These are phyloP conservation scores for Cystobasidiaceae sp. DNA, from an alignment of 1,284 basidiomycete species.

Conservation along the genomic window DNA sequence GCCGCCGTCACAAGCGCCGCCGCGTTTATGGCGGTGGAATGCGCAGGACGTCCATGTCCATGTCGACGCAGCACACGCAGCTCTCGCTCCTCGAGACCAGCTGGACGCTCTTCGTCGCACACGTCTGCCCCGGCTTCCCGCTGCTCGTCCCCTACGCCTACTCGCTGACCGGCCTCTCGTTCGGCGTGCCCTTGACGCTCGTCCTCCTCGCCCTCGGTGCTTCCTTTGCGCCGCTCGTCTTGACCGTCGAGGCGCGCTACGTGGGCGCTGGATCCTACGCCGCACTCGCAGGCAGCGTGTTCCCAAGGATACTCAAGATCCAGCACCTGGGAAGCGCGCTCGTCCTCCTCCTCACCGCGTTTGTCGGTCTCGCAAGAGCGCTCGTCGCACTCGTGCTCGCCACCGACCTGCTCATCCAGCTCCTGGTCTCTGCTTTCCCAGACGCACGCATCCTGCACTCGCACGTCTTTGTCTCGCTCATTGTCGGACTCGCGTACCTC, in stretches of 20 bases:
- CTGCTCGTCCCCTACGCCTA: slow-evolving; percentile 42
- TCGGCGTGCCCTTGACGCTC: slow-evolving; percentile 39
- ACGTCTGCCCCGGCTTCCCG: slow-evolving; percentile 26
- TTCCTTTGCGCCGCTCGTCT: slow-evolving; percentile 41
- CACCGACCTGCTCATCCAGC: slow-evolving; percentile 13
- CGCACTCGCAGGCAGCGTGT: slow-evolving; percentile 39
- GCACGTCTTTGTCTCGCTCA: slow-evolving; percentile 12
- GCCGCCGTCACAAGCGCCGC: neutral
- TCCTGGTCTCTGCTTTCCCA: neutral
- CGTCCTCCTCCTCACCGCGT: slow-evolving; percentile 33
- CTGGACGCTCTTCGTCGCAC: slow-evolving; percentile 7
- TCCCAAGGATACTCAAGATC: slow-evolving; percentile 39
- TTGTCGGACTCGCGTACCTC: slow-evolving; percentile 34
- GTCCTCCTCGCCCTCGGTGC: slow-evolving; percentile 35
- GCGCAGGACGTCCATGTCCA: too few relatives aligned
- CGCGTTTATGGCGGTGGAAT: slow-evolving; percentile 28
- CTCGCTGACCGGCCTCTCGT: slow-evolving; percentile 36
- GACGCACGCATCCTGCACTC: slow-evolving; percentile 9
- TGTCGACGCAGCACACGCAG: neutral
- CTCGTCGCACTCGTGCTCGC: slow-evolving; percentile 20
- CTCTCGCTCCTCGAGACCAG: slow-evolving; percentile 7
- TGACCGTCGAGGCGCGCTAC: slow-evolving; percentile 41
- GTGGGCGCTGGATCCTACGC: slow-evolving; percentile 42
- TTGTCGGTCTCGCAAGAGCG: slow-evolving; percentile 17
- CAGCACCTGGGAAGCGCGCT: slow-evolving; percentile 35